Conservation (phyloP, 2,329 filamentous ascomycete genomes). For the Sphaerostilbella broomeana region DNA sequence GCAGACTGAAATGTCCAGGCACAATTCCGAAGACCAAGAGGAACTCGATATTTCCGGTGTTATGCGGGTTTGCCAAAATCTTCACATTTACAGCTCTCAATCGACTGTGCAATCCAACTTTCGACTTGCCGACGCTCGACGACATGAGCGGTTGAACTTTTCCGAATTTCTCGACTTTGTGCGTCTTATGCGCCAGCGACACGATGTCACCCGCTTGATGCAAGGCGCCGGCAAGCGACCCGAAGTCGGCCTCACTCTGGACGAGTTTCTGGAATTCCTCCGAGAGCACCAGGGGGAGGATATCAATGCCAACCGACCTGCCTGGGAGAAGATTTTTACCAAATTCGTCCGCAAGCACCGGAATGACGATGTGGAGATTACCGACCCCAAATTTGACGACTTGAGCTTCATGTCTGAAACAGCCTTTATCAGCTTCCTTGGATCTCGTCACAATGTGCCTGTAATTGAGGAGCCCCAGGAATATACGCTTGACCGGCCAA, state of each 20-base stretch:
- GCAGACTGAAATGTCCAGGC: slow-evolving; percentile 73
- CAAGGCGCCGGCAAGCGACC: slow-evolving; percentile 51
- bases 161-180: slow-evolving; percentile 80
- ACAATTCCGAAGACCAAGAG: slow-evolving; percentile 54
- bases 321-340: slow-evolving; percentile 68
- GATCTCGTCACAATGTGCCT: slow-evolving; percentile 66
- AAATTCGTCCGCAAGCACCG: slow-evolving; percentile 58
- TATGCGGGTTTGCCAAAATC: slow-evolving; percentile 74
- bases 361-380: slow-evolving; percentile 36
- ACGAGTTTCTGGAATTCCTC: slow-evolving; percentile 72
- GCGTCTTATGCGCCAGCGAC: slow-evolving; percentile 71
- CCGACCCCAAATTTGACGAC: slow-evolving; percentile 40
- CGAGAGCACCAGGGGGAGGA: slow-evolving; percentile 68
- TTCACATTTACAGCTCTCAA: slow-evolving; percentile 86
- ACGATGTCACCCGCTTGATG: slow-evolving; percentile 73
- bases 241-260: slow-evolving; percentile 59
- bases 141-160: slow-evolving; percentile 64
- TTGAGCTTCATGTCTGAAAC: slow-evolving; percentile 62
- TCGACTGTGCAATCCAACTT: slow-evolving; percentile 70
- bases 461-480: slow-evolving; percentile 54
- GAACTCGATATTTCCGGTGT: slow-evolving; percentile 72
- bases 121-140: slow-evolving; percentile 59
- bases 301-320: slow-evolving; percentile 54
- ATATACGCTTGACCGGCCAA: slow-evolving; percentile 66
- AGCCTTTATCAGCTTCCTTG: slow-evolving; percentile 70